phyloP scores from a whole-genome alignment of 495 filamentous ascomycete genomes.

The Penicillium fimorum region DNA sequence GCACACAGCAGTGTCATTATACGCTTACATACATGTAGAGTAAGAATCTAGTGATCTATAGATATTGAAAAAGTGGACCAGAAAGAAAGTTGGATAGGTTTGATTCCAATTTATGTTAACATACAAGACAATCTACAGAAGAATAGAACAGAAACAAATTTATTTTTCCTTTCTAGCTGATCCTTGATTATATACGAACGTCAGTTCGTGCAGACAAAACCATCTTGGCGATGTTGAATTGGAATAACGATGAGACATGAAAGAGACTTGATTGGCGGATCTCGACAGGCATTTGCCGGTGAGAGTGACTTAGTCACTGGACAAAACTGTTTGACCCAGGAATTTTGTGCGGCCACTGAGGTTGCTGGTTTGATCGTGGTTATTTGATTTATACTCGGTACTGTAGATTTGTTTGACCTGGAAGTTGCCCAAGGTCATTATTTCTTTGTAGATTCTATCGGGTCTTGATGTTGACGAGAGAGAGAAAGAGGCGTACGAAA shows the following conservation, averaged over 20 bases:
- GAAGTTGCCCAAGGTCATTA: neutral
- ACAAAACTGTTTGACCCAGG: neutral
- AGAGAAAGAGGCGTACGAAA: neutral
- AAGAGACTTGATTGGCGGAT: neutral
- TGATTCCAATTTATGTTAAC: too few relatives aligned
- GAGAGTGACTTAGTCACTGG: neutral
- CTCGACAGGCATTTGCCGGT: neutral
- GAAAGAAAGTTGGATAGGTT: too few relatives aligned
- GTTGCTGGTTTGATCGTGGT: neutral
- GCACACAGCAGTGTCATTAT: too few relatives aligned
- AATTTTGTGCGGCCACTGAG: neutral
- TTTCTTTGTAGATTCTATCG: neutral
- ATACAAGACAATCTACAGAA: neutral
- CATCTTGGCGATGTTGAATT: neutral
- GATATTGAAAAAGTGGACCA: too few relatives aligned
- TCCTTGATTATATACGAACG: neutral
- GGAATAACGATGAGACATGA: neutral
- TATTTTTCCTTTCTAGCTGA: neutral
- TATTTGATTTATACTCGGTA: neutral
- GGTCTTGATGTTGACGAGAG: neutral
- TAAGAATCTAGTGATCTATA: too few relatives aligned
- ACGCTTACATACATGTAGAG: too few relatives aligned
- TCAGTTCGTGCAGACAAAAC: neutral
- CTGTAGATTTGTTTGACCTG: neutral
- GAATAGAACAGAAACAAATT: neutral